Evolutionary conservation across 2,329 filamentous ascomycete genomes (phyloP), one percentile per base, ranked within the genome.

Genomic region (Cytospora schulzeri): DNA sequence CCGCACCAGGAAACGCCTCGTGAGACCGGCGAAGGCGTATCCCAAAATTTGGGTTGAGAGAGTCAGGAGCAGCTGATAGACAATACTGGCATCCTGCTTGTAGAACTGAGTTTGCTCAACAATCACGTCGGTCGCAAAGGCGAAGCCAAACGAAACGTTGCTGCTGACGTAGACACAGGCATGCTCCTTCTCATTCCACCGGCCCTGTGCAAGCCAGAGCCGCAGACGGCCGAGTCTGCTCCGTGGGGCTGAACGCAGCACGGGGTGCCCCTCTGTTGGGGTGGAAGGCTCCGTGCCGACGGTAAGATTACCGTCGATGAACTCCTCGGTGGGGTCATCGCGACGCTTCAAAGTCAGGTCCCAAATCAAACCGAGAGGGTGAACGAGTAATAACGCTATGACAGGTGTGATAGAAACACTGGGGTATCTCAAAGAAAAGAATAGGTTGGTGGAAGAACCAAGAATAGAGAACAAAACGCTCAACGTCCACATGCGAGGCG

Each of bases 41-140:
- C 92, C 92, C 38, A 96, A 79, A 31, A 95, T 91, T 73, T 96
- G 92, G 0, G 92, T 95, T 3, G 92, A 95, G 19, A 96, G 82
- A 0, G 91, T 95, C 51, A 96, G 85, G 22, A 96, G 82, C 9
- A 96, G 79, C 75, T 96, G 91, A 73, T 96, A 96, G 12, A 85
- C 74, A 53, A 96, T 87, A 38, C 86, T 85, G 11, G 90, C 88
- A 54, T 93, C 85, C 75, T 96, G 92, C 61, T 92, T 88, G 77
- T 96, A 96, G 76, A 96, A 96, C 67, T 91, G 88, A 29, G 91
- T 92, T 78, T 96, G 92, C 75, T 96, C 92, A 60, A 96, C 91
- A 70, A 96, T 95, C 65, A 95, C 90, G 78, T 95, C 91, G 31
- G 92, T 95, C 9, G 91, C 91, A 76, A 95, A 95, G 29, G 92